Base-by-base conservation (phyloP, 139 green algal genomes). In the Chlorella vulgaris region DNA sequence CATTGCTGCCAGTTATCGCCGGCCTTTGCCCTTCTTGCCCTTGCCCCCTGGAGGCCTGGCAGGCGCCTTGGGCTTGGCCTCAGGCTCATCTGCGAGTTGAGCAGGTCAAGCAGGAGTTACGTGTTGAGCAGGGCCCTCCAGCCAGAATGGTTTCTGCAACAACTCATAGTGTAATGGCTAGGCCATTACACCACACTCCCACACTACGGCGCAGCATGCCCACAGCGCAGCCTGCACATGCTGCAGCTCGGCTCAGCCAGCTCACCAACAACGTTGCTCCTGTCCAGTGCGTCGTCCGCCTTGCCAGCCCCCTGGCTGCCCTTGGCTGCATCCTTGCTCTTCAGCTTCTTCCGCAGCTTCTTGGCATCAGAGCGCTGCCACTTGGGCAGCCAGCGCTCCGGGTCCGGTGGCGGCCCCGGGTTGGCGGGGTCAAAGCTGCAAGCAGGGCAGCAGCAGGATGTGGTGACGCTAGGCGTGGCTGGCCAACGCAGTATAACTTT, bases 341-440 rank as follows among this genome's bases (percentile, higher is more conserved):
- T 73, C 65, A 68, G 68, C 76, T 91, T 91, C 69, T 90, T 92
- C 36, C 86, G 69, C 66, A 89, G 87, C 73, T 92, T 93, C 85
- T 95, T 96, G 77, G 88, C 92, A 15, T 94, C 93, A 33, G 87
- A 86, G 47, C 96, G 90, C 80, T 99, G 92, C 91, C 94, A 96
- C 86, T 97, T 97, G 58, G 96, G 95, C 76, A 99, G 88, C 96
- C 96, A 99, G 62, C 96, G 91, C 89, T 99, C 96, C 3, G 96
- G 94, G 84, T 99, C 93, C 1, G 85, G 86, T 3, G 94, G 92
- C 35, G 83, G 83, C 1, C 86, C 87, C 82, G 91, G 96, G 87
- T 98, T 94, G 19, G 80, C 83, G 1, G 95, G 93, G 83, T 99
- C 92, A 76, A 94, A 98, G 39, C 77, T 82, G 76, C 43, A 33